phyloP scores from a whole-genome alignment of 2,329 filamentous ascomycete species.

The Fusarium keratoplasticum region DNA sequence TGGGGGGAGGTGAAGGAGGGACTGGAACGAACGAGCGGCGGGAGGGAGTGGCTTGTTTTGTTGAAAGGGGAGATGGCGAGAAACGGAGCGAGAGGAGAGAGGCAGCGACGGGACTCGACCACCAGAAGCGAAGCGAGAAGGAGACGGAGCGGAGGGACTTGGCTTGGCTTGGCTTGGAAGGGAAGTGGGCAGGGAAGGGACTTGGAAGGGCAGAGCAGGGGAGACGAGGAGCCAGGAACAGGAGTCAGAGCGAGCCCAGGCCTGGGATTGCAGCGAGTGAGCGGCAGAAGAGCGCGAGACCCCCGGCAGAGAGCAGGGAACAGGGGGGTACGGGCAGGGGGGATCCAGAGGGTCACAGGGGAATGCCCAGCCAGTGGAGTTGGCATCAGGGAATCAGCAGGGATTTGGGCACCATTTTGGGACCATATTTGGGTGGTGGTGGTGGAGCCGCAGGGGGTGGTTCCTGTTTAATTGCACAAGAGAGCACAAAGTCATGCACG shows the following conservation, averaged over 20 bases:
- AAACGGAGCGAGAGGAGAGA: constrained; percentile 24
- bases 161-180: constrained; percentile 15
- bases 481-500: constrained; percentile 29
- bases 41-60: constrained; percentile 55
- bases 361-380: constrained; percentile 16
- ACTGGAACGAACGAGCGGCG: constrained; percentile 55
- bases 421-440: constrained; percentile 19
- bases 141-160: constrained; percentile 17
- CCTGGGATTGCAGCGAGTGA: constrained; percentile 27
- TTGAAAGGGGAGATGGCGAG: constrained; percentile 53
- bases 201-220: constrained; percentile 14
- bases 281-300: constrained; percentile 1
- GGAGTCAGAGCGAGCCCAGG: constrained; percentile 26
- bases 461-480: constrained; percentile 12
- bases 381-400: constrained; percentile 23
- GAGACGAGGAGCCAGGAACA: constrained; percentile 29
- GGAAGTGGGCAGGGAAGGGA: constrained; percentile 35
- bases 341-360: constrained; percentile 8
- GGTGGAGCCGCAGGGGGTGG: constrained; percentile 14
- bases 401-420: constrained; percentile 33
- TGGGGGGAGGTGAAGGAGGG: constrained; percentile 50
- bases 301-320: constrained; percentile 18
- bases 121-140: constrained; percentile 40
- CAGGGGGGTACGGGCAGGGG: constrained; percentile 27
- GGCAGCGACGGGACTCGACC: constrained; percentile 36